A percentile compares a stretch with the other conserved stretches of the same genome.
phyloP scores from a whole-genome alignment of 140 eudicot genomes.

The Oenanthe javanica region DNA sequence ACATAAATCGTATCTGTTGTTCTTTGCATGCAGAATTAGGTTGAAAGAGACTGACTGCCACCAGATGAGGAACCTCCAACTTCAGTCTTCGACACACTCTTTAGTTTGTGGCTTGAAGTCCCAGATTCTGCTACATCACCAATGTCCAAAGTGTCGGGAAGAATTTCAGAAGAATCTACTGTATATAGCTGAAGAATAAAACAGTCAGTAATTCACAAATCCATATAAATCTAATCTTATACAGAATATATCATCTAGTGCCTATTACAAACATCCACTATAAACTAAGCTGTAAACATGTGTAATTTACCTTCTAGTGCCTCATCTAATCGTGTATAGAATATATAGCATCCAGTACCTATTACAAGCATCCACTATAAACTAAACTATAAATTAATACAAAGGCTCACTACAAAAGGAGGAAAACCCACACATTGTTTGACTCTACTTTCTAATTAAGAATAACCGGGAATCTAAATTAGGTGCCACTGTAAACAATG shows the following conservation, averaged over 20 bases:
- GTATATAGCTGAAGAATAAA: constrained; percentile 14
- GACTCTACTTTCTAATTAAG: not conserved
- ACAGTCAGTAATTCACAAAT: not conserved
- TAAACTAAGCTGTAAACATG: not conserved
- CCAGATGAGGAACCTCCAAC: constrained; percentile 29
- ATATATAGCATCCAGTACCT: not conserved
- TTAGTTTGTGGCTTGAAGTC: constrained; percentile 28
- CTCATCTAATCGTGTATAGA: too few species aligned
- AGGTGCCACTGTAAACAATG: too few species aligned
- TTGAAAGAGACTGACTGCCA: constrained; percentile 5
- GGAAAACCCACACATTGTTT: not conserved
- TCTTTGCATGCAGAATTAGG: not conserved
- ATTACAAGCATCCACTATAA: not conserved
- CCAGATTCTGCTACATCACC: constrained; percentile 64
- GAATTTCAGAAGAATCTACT: constrained; percentile 44
- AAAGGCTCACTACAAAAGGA: not conserved
- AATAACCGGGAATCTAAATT: not conserved
- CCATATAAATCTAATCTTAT: too few species aligned
- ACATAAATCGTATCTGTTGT: not conserved
- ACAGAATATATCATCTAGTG: too few species aligned
- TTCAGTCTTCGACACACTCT: constrained; percentile 10
- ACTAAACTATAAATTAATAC: not conserved
- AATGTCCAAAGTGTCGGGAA: constrained; percentile 60
- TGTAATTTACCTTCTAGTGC: not conserved
- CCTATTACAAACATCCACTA: not conserved